Percentiles rank a stretch among this genome's conserved stretches.
Conservation (phyloP, 345 rosid genomes). For the Sonneratia alba region DNA sequence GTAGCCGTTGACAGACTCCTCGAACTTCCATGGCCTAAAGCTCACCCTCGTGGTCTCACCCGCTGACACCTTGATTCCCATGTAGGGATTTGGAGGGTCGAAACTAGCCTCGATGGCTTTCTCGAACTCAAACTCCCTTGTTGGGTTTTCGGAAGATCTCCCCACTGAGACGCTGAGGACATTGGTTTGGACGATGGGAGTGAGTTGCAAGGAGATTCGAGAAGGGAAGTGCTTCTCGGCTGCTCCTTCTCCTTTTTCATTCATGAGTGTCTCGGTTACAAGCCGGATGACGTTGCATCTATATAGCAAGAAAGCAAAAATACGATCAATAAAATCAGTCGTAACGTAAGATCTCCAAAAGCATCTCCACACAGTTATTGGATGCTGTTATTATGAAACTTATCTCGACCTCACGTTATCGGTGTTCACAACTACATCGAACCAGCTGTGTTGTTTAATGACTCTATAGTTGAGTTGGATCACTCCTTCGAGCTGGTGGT, state of each 20-base stretch:
- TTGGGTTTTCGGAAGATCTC: conserved; percentile 67
- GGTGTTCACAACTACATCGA: conserved; percentile 45
- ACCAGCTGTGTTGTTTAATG: conserved; percentile 44
- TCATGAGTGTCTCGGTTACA: conserved; percentile 42
- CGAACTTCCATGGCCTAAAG: conserved; percentile 83
- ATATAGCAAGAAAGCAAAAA: neutral
- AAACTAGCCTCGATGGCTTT: conserved; percentile 47
- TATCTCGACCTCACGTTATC: conserved; percentile 65
- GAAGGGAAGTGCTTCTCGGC: conserved; percentile 86
- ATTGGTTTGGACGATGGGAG: conserved; percentile 58
- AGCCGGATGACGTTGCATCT: conserved; percentile 63
- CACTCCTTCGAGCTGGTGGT: conserved; percentile 84
- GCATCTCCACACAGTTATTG: neutral
- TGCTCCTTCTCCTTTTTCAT: conserved; percentile 53
- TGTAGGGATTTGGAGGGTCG: conserved; percentile 57
- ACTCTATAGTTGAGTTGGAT: conserved; percentile 63
- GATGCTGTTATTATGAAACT: neutral
- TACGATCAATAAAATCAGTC: neutral
- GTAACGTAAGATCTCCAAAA: neutral
- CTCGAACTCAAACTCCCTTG: conserved; percentile 36
- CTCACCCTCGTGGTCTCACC: conserved; percentile 49
- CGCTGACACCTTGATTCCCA: conserved; percentile 50
- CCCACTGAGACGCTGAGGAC: conserved; percentile 62
- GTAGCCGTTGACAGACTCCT: conserved; percentile 57
- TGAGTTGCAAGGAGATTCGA: conserved; percentile 50